Evolutionary conservation across 345 rosid genomes (phyloP), one percentile per base, ranked within the genome.

Genomic region (Gossypium longicalyx): DNA sequence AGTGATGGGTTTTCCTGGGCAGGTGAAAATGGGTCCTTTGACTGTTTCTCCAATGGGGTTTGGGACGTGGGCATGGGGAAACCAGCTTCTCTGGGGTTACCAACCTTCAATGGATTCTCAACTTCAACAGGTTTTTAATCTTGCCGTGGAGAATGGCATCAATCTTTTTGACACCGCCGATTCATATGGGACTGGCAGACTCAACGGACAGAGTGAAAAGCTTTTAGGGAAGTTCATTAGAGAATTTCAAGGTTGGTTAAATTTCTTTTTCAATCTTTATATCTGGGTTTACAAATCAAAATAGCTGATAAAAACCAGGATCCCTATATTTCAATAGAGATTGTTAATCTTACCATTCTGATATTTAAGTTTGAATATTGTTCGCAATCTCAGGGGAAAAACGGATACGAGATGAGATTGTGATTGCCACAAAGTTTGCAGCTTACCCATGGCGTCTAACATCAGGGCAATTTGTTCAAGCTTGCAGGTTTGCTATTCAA

Each of bases 31-130:
- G 85, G 98, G 97, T n/a, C 97, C 97, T 27, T 11, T 89, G 65
- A 89, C 83, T 58, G 96, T 90, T 64, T 91, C 98, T 67, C 98
- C 98, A 1, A 92, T 91, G 95, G 98, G 98, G 59, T 92, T 92
- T 78, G 97, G 98, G 51, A 91, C 97, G 12, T 94, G 97, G 97
- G 97, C 98, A 49, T 92, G 98, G 98, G 97, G 94, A 13, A 94
- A 94, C 83, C 97, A 92, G 83, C 86, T 94, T 65, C 89, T 94
- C 25, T 94, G 98, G 98, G 98, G 94, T 0, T 94, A 92, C 69
- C 79, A 86, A 52, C 85, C 90, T 66, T 89, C 95, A 22, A 92
- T 92, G 97, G 98, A 94, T 80, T 48, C 81, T 67, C 86, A 91
- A 75, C 97, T 94, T 75, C 97, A 90, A 74, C 83, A 82, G 56